A percentile compares a stretch with the other conserved stretches of the same genome.
Evolutionary conservation across 768 basidiomycete species (phyloP).

Genomic region (Kwoniella mangroviensis): DNA sequence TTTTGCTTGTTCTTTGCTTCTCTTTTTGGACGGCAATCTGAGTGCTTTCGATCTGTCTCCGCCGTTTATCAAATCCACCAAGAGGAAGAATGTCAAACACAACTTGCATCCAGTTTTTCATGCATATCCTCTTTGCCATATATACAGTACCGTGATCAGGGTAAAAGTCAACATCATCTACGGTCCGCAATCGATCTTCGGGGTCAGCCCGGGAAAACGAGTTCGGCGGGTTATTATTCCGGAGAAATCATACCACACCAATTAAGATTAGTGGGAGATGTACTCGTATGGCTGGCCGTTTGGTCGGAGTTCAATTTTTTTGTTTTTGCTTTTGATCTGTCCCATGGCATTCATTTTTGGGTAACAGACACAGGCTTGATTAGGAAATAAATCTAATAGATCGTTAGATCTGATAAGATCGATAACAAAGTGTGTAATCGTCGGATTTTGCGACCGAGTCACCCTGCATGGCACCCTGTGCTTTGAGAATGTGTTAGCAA

Average conservation of each 20-base stretch:
- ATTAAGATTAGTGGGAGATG: too few relatives aligned
- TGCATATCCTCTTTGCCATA: background rate
- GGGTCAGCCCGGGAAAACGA: background rate
- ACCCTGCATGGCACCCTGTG: too few relatives aligned
- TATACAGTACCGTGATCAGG: conserved; percentile 10
- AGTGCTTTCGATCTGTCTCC: background rate
- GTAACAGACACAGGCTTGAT: too few relatives aligned
- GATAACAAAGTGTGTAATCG: too few relatives aligned
- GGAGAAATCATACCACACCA: conserved; percentile 3
- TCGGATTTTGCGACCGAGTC: too few relatives aligned
- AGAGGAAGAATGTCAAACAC: background rate
- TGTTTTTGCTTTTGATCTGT: too few relatives aligned
- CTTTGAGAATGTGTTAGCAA: too few relatives aligned
- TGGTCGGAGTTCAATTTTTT: too few relatives aligned
- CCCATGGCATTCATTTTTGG: too few relatives aligned
- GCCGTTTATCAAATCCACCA: background rate
- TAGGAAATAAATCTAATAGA: too few relatives aligned
- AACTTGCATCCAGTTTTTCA: background rate
- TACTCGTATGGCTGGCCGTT: too few relatives aligned
- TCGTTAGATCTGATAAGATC: too few relatives aligned
- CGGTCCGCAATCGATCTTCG: background rate
- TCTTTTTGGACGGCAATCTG: background rate
- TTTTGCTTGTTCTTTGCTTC: background rate
- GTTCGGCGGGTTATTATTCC: conserved; percentile 1
- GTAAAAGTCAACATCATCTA: background rate